Evolutionary conservation across 129 eudicot genomes (phyloP), one percentile per base, ranked within the genome.

Genomic region (Gnaphalium uliginosum): DNA sequence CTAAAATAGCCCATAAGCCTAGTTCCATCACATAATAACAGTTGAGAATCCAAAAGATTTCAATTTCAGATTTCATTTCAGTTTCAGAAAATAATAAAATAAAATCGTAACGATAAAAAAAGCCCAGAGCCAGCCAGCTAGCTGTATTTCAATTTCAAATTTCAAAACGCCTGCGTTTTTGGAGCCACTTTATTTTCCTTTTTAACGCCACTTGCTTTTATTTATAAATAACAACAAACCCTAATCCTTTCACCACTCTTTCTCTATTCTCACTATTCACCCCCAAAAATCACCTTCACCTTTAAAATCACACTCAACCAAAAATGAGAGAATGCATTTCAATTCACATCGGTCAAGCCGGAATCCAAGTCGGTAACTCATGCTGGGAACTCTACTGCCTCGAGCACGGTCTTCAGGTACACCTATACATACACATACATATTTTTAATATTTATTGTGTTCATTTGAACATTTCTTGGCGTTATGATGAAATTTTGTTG

Each of bases 311-410:
- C 11, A 35, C 0, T 1, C 69, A 0, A 17, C 7, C 81, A 27
- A 79, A 76, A 81, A 90, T 87, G 92, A 90, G 96, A 77, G 96
- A 89, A 83, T 89, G 96, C 87, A 89, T 89, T 53, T 89, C 96
- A 14, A 83, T 89, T 83, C 96, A 89, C 81, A 89, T 89, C 57
- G 96, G 96, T 9, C 96, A 89, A 72, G 96, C 96, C 56, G 96
- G 96, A 14, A 89, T 89, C 58, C 96, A 89, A 58, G 90, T 89
- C 73, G 96, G 96, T 43, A 89, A 89, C 75, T 85, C 96, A 15
- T 89, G 96, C 17, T 89, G 96, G 96, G 96, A 89, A 58, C 92
- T 89, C 58, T 87, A 89, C 72, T 87, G 92, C 74, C 96, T 89
- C 7, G 96, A 89, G 32, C 96, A 90, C 58, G 96, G 96, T 58